Conservation (phyloP, 345 rosid species). For the Aquilaria yunnanensis region DNA sequence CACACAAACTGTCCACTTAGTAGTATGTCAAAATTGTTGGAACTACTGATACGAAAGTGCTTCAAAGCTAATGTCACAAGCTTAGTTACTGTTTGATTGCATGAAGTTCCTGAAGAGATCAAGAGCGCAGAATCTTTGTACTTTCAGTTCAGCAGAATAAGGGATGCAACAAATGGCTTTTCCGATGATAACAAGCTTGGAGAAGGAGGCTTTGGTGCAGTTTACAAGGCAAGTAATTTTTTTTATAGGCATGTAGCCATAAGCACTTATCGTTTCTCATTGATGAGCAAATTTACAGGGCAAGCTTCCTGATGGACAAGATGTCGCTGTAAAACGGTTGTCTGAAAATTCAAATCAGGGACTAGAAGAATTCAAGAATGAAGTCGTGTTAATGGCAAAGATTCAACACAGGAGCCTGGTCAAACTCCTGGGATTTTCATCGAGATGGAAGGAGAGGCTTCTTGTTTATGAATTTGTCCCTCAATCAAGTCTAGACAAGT, state of each 20-base stretch:
- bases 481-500: constrained; percentile 34
- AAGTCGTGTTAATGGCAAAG: constrained; percentile 34
- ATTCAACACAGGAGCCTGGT: constrained; percentile 49
- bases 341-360: constrained; percentile 34
- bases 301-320: constrained; percentile 23
- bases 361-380: constrained; percentile 40
- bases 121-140: constrained; percentile 26
- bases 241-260: background rate
- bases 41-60: no score
- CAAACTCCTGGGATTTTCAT: constrained; percentile 34
- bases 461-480: constrained; percentile 41
- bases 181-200: constrained; percentile 36
- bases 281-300: constrained; percentile 21
- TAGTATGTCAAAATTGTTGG: no score
- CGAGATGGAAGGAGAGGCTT: constrained; percentile 32
- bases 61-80: background rate
- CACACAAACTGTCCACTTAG: background rate
- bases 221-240: constrained; percentile 33
- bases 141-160: constrained; percentile 26
- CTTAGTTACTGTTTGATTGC: background rate
- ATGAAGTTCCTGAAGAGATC: background rate
- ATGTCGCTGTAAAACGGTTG: constrained; percentile 46
- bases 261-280: background rate
- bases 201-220: constrained; percentile 59
- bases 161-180: constrained; percentile 39